These are phyloP conservation scores for Pleurozium schreberi DNA, from an alignment of 225 moss, liverwort and hornwort genomes.

Conservation along the genomic window DNA sequence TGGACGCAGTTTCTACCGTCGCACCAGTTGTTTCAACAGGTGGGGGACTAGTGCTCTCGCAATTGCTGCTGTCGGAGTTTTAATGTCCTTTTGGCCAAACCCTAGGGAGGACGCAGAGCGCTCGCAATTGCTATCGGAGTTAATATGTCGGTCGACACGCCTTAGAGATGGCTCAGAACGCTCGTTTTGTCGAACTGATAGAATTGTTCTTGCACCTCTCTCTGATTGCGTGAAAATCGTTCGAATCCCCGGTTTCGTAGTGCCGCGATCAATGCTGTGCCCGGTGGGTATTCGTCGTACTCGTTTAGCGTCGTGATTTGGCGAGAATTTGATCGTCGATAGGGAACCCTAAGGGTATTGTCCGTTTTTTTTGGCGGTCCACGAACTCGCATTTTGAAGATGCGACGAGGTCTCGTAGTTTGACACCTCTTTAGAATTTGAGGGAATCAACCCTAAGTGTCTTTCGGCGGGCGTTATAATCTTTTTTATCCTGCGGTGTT, in stretches of 20 bases:
- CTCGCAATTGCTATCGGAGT: background rate
- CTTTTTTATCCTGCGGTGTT: background rate
- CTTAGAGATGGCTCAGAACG: background rate
- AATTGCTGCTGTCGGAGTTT: background rate
- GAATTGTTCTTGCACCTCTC: background rate
- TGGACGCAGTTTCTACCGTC: constrained; percentile 17
- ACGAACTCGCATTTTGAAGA: background rate
- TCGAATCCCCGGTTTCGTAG: background rate
- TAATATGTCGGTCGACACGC: background rate
- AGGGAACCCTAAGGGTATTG: background rate
- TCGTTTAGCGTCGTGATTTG: background rate
- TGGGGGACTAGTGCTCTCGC: background rate
- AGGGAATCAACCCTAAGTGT: background rate
- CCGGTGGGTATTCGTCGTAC: background rate
- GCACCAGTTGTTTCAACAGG: constrained; percentile 33
- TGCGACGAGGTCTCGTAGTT: background rate
- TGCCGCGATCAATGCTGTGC: constrained; percentile 1
- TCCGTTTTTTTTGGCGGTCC: background rate
- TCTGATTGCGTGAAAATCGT: background rate
- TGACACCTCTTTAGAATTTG: background rate
- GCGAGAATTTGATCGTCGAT: background rate
- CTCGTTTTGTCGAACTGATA: background rate
- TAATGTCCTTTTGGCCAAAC: background rate
- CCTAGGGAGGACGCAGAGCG: background rate
- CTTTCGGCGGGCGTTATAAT: background rate